Evolutionary conservation across 2,329 filamentous ascomycete genomes (phyloP), one percentile per base, ranked within the genome.

Genomic region (Fusarium luffae): DNA sequence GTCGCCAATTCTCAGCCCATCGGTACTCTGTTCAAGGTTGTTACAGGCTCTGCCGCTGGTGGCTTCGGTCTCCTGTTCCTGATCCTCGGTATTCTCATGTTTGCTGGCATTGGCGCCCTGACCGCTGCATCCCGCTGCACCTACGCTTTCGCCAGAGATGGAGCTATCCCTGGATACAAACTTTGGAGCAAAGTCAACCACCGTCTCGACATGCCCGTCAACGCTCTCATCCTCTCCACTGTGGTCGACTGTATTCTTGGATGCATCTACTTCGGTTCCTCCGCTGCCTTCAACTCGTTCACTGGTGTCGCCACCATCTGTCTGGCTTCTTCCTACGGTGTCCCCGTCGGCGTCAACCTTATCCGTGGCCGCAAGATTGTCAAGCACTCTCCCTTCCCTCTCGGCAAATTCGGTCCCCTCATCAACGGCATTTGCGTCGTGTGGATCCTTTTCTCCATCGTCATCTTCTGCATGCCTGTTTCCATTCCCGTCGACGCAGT

Each of bases 261-360:
- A 1, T 84, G 92, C 69, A 93, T 94, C 78, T 94, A 93, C 81
- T 93, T 94, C 69, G 92, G 92, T 12, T 92, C 89, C 2, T 86
- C 88, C 1, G 90, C 91, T 0, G 92, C 92, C 0, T 94, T 94
- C 82, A 92, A 91, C 82, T 90, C 89, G 12, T 94, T 94, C 79
- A 94, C 92, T 0, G 91, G 92, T 28, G 91, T 93, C 2, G 92
- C 92, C 2, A 94, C 92, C 7, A 93, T 94, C 76, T 93, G 91
- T 69, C 85, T 94, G 1, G 91, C 89, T 1, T 89, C 89, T 6
- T 93, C 90, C 0, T 94, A 94, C 77, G 91, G 90, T 16, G 84
- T 93, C 18, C 92, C 92, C 0, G 93, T 94, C 57, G 80, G 93
- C 13, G 89, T 94, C 61, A 91, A 86, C 13, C 80, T 94, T 5